A percentile compares a stretch with the other conserved stretches of the same genome.
Conservation (phyloP, 371 early-diverging fungal species). For the Mortierella sp. region DNA sequence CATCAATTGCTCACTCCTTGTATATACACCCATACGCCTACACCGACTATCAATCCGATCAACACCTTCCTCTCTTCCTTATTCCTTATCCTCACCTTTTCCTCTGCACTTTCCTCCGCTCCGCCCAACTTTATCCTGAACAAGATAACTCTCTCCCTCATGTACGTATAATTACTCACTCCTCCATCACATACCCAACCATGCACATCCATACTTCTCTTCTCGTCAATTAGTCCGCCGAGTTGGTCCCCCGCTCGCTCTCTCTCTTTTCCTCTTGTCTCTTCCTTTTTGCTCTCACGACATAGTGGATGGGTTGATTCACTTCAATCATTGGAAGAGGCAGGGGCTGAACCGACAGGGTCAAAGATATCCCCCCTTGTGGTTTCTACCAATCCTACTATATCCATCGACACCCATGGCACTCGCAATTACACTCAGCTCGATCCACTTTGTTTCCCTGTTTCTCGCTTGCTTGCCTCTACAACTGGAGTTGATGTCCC, state of each 20-base stretch:
- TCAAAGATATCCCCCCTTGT: not conserved
- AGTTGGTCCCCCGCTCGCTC: not conserved
- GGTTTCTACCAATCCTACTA: not conserved
- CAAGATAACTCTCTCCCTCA: not conserved
- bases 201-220: not conserved
- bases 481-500: not conserved
- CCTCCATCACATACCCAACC: not conserved
- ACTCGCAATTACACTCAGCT: not conserved
- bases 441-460: not conserved
- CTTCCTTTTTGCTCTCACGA: not conserved
- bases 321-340: not conserved
- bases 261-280: not conserved
- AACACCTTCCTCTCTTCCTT: not conserved
- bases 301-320: not conserved
- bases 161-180: not conserved
- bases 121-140: conserved; percentile 5
- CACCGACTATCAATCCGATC: not conserved
- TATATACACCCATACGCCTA: not conserved
- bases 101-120: not conserved
- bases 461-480: not conserved
- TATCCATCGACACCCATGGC: not conserved
- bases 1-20: not conserved
- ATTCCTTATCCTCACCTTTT: not conserved
- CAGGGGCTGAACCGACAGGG: not conserved
- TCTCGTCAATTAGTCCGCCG: not conserved